Percentiles rank a stretch among this genome's conserved stretches.
Evolutionary conservation across 352 stramenopile species (phyloP).

Genomic region (Pythium folliculosum): DNA sequence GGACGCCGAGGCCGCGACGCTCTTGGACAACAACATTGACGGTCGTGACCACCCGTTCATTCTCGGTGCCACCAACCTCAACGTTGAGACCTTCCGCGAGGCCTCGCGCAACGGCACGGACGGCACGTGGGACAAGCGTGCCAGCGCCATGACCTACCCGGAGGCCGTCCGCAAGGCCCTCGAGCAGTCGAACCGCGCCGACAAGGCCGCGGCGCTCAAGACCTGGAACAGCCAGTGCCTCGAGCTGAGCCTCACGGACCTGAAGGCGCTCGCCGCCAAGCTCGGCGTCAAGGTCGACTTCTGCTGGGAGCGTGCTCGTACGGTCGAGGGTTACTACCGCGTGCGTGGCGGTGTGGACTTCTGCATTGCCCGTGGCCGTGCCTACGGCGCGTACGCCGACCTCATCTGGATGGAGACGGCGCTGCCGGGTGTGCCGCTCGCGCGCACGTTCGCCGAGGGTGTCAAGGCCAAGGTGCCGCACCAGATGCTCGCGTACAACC

Average conservation of each 20-base stretch:
- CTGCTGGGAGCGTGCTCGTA: slow-evolving; percentile 95
- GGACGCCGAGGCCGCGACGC: slow-evolving; percentile 96
- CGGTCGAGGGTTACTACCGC: slow-evolving; percentile 97
- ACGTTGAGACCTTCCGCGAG: slow-evolving; percentile 86
- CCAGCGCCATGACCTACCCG: slow-evolving; percentile 95
- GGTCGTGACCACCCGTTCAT: slow-evolving; percentile 98
- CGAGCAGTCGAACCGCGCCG: slow-evolving; percentile 53
- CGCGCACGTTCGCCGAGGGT: slow-evolving; percentile 92
- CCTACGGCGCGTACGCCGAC: slow-evolving; percentile 95
- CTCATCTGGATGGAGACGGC: slow-evolving; percentile 99
- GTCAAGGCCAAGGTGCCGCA: slow-evolving; percentile 92
- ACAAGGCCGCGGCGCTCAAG: slow-evolving; percentile 63
- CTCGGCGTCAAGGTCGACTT: slow-evolving; percentile 89
- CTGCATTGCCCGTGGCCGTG: slow-evolving; percentile 94
- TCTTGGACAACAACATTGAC: slow-evolving; percentile 98
- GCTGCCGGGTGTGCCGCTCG: slow-evolving; percentile 94
- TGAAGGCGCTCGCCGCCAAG: slow-evolving; percentile 78
- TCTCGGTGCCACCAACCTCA: slow-evolving; percentile 91
- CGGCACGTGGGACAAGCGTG: slow-evolving; percentile 90
- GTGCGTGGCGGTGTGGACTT: slow-evolving; percentile 96
- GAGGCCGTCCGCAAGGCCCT: slow-evolving; percentile 90
- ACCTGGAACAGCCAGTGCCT: slow-evolving; percentile 86
- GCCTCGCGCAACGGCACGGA: slow-evolving; percentile 68
- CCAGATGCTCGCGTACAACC: slow-evolving; percentile 98
- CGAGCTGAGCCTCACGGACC: slow-evolving; percentile 66